Conservation (phyloP, 208 protist species). For the Strigomonas culicis region DNA sequence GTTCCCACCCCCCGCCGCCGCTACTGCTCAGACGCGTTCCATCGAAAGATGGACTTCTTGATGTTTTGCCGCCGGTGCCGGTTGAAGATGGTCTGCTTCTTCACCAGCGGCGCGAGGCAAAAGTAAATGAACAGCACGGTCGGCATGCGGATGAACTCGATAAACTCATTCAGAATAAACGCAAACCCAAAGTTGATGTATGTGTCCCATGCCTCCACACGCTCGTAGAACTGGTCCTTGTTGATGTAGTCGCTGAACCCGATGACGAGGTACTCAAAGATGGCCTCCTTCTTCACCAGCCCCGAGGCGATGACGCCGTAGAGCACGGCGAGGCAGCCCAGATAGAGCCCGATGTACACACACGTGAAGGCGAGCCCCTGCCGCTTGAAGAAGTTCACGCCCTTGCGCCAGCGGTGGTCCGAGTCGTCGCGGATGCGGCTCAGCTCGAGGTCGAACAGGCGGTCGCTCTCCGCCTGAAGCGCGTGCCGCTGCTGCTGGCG, state of each 20-base stretch:
- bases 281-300: conserved; percentile 61
- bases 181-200: conserved; percentile 89
- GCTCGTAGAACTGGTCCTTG: conserved; percentile 65
- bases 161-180: conserved; percentile 83
- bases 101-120: not conserved
- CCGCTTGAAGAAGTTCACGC: conserved; percentile 75
- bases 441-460: conserved; percentile 65
- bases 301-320: conserved; percentile 74
- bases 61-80: too few species aligned
- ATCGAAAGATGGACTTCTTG: conserved; percentile 72
- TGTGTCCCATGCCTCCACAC: conserved; percentile 76
- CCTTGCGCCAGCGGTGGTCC: conserved; percentile 46
- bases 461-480: conserved; percentile 46
- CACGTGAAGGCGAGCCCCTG: conserved; percentile 69
- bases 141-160: conserved; percentile 74
- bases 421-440: conserved; percentile 68
- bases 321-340: conserved; percentile 43
- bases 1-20: not conserved
- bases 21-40: conserved; percentile 52
- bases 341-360: conserved; percentile 56
- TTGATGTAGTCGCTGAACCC: conserved; percentile 53
- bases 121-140: conserved; percentile 77
- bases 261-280: conserved; percentile 73
- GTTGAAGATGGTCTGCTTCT: not conserved
- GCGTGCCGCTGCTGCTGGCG: conserved; percentile 22